Percentiles rank a stretch among this genome's conserved stretches.
phyloP scores from a whole-genome alignment of 495 filamentous ascomycete genomes.

The Trichoderma gamsii region DNA sequence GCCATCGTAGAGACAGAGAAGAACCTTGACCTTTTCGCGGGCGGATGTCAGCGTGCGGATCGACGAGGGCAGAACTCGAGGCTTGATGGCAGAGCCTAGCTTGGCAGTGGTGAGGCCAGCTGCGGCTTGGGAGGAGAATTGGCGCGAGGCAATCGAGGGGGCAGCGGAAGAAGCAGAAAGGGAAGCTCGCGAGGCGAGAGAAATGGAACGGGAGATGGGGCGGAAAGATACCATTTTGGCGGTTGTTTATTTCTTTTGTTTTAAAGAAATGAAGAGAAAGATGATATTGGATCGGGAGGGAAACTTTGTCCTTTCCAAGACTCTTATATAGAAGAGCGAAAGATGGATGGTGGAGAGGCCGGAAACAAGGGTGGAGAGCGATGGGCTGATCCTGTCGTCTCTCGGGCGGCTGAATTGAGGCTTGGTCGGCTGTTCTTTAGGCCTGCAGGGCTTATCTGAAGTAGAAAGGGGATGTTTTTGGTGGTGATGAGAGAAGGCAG shows the following conservation, averaged over 20 bases:
- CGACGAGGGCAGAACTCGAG: background rate
- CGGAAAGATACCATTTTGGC: conserved; percentile 16
- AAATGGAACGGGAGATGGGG: conserved; percentile 5
- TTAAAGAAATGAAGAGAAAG: background rate
- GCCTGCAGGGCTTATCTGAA: background rate
- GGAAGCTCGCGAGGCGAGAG: conserved; percentile 3
- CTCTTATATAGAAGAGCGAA: background rate
- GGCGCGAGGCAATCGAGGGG: background rate
- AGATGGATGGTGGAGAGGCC: background rate
- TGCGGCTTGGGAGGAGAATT: conserved; percentile 8
- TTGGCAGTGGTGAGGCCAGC: conserved; percentile 3
- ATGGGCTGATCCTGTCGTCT: conserved; percentile 11
- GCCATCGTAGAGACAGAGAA: conserved; percentile 52
- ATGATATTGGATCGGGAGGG: background rate
- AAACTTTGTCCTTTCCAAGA: background rate
- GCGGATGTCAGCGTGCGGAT: conserved; percentile 9
- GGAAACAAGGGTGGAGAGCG: conserved; percentile 8
- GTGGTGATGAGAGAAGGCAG: background rate
- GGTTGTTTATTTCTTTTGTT: background rate
- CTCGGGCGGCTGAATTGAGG: conserved; percentile 2
- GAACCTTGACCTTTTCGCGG: conserved; percentile 53
- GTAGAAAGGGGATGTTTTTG: background rate
- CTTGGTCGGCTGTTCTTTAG: background rate
- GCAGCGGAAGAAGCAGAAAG: background rate
- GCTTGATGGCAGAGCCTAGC: conserved; percentile 2